phyloP scores from a whole-genome alignment of 768 basidiomycete species.

The Multifurca ochricompacta region DNA sequence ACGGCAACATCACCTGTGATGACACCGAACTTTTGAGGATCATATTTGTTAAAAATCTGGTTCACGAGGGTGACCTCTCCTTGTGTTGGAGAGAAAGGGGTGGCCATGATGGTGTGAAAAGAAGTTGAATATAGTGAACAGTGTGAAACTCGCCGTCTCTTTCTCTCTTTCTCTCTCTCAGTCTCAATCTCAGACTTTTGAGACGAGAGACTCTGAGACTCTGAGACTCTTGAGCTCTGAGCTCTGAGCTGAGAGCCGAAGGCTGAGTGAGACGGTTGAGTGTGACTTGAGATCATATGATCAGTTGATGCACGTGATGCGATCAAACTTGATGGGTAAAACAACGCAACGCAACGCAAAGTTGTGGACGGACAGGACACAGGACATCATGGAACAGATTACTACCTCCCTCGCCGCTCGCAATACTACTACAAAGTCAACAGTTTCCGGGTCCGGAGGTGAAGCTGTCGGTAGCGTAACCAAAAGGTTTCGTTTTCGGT shows the following conservation, averaged over 20 bases:
- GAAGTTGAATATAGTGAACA: not conserved
- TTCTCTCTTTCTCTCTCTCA: too few relatives aligned
- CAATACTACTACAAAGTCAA: conserved; percentile 49
- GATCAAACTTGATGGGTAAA: not conserved
- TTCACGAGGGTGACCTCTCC: conserved; percentile 52
- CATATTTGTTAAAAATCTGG: conserved; percentile 65
- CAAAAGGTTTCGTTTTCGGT: conserved; percentile 56
- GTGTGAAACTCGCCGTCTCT: too few relatives aligned
- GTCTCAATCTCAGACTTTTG: too few relatives aligned
- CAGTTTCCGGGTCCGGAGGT: conserved; percentile 41
- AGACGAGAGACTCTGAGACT: too few relatives aligned
- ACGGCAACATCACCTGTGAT: conserved; percentile 90
- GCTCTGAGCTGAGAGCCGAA: too few relatives aligned
- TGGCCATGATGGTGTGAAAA: conserved; percentile 27
- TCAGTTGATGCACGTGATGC: not conserved
- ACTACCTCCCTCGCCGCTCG: conserved; percentile 53
- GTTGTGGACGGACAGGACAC: too few relatives aligned
- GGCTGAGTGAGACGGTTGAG: too few relatives aligned
- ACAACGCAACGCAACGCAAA: not conserved
- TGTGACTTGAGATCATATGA: too few relatives aligned
- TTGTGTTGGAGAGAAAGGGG: conserved; percentile 40
- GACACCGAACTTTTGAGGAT: conserved; percentile 73
- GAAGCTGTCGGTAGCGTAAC: conserved; percentile 72
- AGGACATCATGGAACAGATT: conserved; percentile 60
- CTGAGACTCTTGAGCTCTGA: too few relatives aligned